Base-by-base conservation (phyloP, 2,329 filamentous ascomycete genomes). In the Nannizzia gypsea region DNA sequence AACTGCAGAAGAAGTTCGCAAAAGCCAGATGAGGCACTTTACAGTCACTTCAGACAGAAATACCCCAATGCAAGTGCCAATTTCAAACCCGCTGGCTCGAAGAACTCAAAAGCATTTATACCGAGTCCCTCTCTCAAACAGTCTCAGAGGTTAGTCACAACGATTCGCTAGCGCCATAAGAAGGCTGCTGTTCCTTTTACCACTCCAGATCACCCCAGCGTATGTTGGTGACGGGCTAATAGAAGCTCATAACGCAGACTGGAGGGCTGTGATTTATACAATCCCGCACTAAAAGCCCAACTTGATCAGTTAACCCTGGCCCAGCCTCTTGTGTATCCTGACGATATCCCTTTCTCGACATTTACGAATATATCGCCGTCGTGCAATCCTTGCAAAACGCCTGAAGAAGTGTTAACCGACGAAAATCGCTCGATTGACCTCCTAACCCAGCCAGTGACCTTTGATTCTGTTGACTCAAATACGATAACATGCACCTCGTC, bases 1-100 rank as follows among this genome's bases (percentile, higher is more conserved):
- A 4, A 20, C 42, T 40, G 42, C 66, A 89, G 86, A 76, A 88
- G 83, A 69, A 90, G 83, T 73, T 85, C 88, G 60, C 88, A 90
- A 73, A 95, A 95, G 78, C 90, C 90, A 60, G 85, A 84, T 72
- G 88, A 91, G 71, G 89, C 91, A 68, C 81, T 96, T 69, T 85
- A 93, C 72, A 85, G 84, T 74, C 85, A 84, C 72, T 96, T 96
- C 77, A 88, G 88, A 72, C 84, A 89, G 68, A 85, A 83, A 66
- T 96, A 95, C 69, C 87, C 89, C 52, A 84, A 90, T 67, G 78
- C 81, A 58, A 78, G 80, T 26, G 36, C 28, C 26, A 56, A 60
- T n/a, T 38, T 57, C 20, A 44, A 34, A 6, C 44, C 42, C 6
- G 20, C 42, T 11, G 9, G 11, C 24, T 15, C 17, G n/a, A 56